Base-by-base conservation (phyloP, 352 stramenopile species). In the Thraustotheca clavata region DNA sequence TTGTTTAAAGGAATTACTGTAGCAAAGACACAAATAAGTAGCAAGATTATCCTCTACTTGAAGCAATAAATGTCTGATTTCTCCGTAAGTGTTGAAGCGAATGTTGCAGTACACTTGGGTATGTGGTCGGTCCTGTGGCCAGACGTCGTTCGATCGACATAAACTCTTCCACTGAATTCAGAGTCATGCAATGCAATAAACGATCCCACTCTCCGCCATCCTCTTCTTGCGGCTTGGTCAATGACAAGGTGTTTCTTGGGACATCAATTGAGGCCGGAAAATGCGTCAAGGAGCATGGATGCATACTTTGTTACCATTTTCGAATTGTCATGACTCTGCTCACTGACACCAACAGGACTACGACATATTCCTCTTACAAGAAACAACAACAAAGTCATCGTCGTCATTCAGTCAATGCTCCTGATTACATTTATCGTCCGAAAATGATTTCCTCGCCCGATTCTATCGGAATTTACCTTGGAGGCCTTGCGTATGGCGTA, bases 401-500 rank as follows among this genome's bases (percentile, higher is more conserved):
- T 9, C 43, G 43, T 14, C 43, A 52, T 18, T 52, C 43, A 31
- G 43, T 52, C 11, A 52, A n/a, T n/a, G 27, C 39, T 4, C 11
- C 43, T 31, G 43, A 52, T 24, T 52, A 52, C 43, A 52, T 52
- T 3, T 52, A 52, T 31, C 43, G 43, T 31, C 43, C 43, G 24
- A 52, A 52, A 31, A 52, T 52, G 43, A 52, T 52, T 18, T 52
- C 43, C 24, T 52, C 43, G 57, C 38, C 52, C 5, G 18, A 61
- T 9, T 61, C 57, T 22, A 26, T 24, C n/a, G 39, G 35, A 27
- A 54, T 65, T 31, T 26, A 33, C 26, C 22, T 54, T 32, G 41
- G 41, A 11, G 57, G 57, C 26, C 39, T 65, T 27, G 57, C 57
- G 26, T 65, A 65, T 20, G 57, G 57, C 16, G 39, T 65, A 31